phyloP scores from a whole-genome alignment of 371 early-diverging fungal genomes.

The Syncephalastrum contaminatum region DNA sequence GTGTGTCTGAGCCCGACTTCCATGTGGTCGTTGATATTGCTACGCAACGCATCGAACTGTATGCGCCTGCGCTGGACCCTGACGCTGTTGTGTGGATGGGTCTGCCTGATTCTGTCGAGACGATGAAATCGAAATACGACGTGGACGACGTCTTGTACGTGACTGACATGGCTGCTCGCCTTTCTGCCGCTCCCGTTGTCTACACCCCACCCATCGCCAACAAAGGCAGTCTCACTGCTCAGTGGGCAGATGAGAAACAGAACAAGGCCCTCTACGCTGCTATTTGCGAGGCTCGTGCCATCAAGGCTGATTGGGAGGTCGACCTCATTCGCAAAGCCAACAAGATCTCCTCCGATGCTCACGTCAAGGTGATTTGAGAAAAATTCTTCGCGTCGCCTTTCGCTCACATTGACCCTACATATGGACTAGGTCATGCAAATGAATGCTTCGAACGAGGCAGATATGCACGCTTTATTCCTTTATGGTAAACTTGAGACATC shows the following conservation, averaged over 20 bases:
- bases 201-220: constrained; percentile 37
- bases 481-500: constrained; percentile 37
- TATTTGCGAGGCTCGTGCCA: constrained; percentile 74
- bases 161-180: constrained; percentile 19
- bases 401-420: neutral
- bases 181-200: constrained; percentile 32
- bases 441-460: constrained; percentile 52
- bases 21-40: constrained; percentile 70
- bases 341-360: constrained; percentile 77
- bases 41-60: constrained; percentile 59
- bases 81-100: constrained; percentile 90
- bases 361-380: constrained; percentile 44
- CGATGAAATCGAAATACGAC: constrained; percentile 54
- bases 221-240: constrained; percentile 4
- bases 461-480: constrained; percentile 75
- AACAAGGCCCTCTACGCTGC: constrained; percentile 50
- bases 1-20: constrained; percentile 75
- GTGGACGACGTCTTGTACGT: constrained; percentile 65
- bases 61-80: constrained; percentile 66
- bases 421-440: constrained; percentile 62
- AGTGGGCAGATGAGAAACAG: constrained; percentile 24
- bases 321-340: constrained; percentile 75
- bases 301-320: constrained; percentile 79
- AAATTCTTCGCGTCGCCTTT: neutral
- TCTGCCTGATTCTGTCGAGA: constrained; percentile 53